These are phyloP conservation scores for Geotrichum citri-aurantii DNA, from an alignment of 1,139 yeast species.

Conservation along the genomic window DNA sequence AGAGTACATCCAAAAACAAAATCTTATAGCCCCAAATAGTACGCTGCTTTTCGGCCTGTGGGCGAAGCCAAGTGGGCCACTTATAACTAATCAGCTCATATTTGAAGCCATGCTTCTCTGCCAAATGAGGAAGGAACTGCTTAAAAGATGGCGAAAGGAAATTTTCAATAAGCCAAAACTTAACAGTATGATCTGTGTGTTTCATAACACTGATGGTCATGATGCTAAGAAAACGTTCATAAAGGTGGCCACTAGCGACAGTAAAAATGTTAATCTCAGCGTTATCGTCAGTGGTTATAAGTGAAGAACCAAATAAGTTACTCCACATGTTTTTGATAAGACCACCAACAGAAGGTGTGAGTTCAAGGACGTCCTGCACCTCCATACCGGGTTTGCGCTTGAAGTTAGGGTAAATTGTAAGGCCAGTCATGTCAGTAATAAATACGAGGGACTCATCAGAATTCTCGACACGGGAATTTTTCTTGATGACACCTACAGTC, in stretches of 20 bases:
- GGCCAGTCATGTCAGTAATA: constrained; percentile 42
- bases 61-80: constrained; percentile 89
- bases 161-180: constrained; percentile 85
- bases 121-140: constrained; percentile 53
- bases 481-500: constrained; percentile 34
- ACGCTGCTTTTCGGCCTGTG: constrained; percentile 70
- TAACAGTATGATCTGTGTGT: constrained; percentile 57
- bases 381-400: constrained; percentile 42
- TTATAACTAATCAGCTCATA: constrained; percentile 73
- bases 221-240: constrained; percentile 65
- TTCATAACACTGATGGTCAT: constrained; percentile 75
- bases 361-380: constrained; percentile 33
- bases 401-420: constrained; percentile 44
- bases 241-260: constrained; percentile 71
- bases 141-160: constrained; percentile 67
- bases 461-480: constrained; percentile 1
- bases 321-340: constrained; percentile 8
- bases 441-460: constrained; percentile 23
- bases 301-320: constrained; percentile 4
- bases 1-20: constrained; percentile 75
- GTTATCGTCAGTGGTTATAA: constrained; percentile 26
- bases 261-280: constrained; percentile 78
- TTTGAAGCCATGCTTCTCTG: constrained; percentile 52
- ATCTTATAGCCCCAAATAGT: constrained; percentile 86
- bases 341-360: constrained; percentile 8